Base-by-base conservation (phyloP, 257 asterid genomes). In the Lantana camara region DNA sequence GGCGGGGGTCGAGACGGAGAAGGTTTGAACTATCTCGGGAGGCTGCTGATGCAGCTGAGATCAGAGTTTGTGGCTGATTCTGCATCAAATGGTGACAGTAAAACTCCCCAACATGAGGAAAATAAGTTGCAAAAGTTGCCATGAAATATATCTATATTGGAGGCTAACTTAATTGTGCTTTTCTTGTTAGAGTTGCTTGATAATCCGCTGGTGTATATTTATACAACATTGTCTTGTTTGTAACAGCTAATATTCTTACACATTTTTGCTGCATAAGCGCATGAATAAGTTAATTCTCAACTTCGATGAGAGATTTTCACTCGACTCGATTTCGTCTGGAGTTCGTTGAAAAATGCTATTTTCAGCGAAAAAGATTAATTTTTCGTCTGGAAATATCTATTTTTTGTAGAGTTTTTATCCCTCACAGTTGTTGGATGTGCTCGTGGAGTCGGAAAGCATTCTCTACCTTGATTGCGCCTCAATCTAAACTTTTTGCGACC, bases 1-100 rank as follows among this genome's bases (percentile, higher is more conserved):
- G 99, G 99, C 20, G 99, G 99, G 24, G 97, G 99, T 11, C 85
- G 99, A 50, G 97, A 93, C n/a, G 96, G 97, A 9, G 99, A 93
- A 79, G 99, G 99, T 32, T 85, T 93, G 24, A 93, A 93, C 77
- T 90, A 93, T 80, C 99, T 93, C 0, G 99, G 97, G 59, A 80
- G 97, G 81, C 80, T 90, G 73, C 73, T 93, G 60, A 93, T 90
- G 99, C 83, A 68, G 80, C 76, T 93, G 80, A 82, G 99, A 56
- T 87, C 99, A 0, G 99, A 87, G 83, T 73, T 88, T 75, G 66
- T 82, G 12, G 83, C 76, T 34, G 74, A 79, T 51, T 55, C 69
- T 53, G 45, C 63, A 19, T 65, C 79, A 15, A 72, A 44, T 40
- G 65, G 66, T 52, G 61, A 59, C 35, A 35, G 54, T 16, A 64